phyloP scores from a whole-genome alignment of 2,329 filamentous ascomycete species.

The Fusarium staphyleae region DNA sequence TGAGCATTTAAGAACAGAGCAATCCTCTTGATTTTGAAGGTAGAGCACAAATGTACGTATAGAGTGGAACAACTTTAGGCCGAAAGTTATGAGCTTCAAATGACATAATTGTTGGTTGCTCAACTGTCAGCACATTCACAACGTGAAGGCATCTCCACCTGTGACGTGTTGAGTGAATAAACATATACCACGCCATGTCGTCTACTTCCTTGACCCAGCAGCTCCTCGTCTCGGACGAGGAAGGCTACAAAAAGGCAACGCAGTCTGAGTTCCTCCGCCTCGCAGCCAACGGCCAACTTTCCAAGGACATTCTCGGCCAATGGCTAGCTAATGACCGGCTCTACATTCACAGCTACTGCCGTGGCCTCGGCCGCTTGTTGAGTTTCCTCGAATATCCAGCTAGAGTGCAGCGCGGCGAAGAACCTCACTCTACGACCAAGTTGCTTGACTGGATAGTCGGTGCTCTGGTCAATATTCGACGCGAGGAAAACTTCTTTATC shows the following conservation, averaged over 20 bases:
- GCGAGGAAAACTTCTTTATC: conserved; percentile 73
- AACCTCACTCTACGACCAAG: conserved; percentile 55
- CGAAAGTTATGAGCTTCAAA: conserved; percentile 15
- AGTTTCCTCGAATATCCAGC: conserved; percentile 64
- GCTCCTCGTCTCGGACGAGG: conserved; percentile 58
- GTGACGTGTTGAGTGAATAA: conserved; percentile 3
- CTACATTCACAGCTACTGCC: conserved; percentile 74
- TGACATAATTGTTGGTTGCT: conserved; percentile 30
- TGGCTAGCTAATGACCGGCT: conserved; percentile 78
- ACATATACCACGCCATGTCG: conserved; percentile 8
- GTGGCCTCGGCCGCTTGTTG: conserved; percentile 70
- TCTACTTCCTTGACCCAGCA: conserved; percentile 60
- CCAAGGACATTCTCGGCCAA: conserved; percentile 61
- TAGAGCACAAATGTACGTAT: not conserved
- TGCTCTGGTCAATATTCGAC: conserved; percentile 70
- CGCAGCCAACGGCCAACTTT: conserved; percentile 68
- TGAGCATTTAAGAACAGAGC: not conserved
- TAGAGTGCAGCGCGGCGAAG: conserved; percentile 8
- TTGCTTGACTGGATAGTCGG: conserved; percentile 69
- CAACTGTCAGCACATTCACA: conserved; percentile 10
- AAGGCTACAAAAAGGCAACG: conserved; percentile 62
- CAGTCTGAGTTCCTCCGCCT: conserved; percentile 71
- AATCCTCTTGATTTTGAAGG: not conserved
- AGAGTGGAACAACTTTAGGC: conserved; percentile 34
- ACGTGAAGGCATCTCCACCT: conserved; percentile 26